Percentiles rank a stretch among this genome's conserved stretches.
phyloP scores from a whole-genome alignment of 78 protist genomes.

The Chrysochromulina tobinii region DNA sequence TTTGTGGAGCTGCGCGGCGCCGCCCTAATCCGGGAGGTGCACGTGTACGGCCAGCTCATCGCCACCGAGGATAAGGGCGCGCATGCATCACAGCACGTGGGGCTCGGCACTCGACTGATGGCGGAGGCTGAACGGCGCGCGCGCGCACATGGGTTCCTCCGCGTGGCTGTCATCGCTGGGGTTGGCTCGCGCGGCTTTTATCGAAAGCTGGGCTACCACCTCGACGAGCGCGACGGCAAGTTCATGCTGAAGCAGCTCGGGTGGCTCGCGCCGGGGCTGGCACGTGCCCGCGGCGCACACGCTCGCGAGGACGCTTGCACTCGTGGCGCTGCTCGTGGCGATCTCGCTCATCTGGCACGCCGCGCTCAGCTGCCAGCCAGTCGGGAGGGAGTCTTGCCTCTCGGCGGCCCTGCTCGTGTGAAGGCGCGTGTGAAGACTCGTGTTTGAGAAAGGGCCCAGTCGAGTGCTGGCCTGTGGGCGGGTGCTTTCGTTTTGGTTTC shows the following conservation, averaged over 20 bases:
- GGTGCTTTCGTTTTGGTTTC: too few relatives aligned
- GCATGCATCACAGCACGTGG: not conserved
- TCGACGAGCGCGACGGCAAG: not conserved
- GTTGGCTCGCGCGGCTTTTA: conserved; percentile 18
- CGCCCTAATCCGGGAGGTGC: conserved; percentile 2
- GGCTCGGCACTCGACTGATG: not conserved
- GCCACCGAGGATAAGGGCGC: not conserved
- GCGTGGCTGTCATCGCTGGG: conserved; percentile 9
- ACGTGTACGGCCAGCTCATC: conserved; percentile 24
- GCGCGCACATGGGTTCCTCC: not conserved
- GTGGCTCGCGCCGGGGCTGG: not conserved
- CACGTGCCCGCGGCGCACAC: too few relatives aligned
- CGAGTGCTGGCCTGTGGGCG: too few relatives aligned
- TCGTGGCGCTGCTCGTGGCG: too few relatives aligned
- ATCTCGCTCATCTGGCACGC: too few relatives aligned
- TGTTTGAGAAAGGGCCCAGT: too few relatives aligned
- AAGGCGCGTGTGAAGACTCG: too few relatives aligned
- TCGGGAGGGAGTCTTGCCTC: too few relatives aligned
- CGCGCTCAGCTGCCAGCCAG: too few relatives aligned
- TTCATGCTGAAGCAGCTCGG: not conserved
- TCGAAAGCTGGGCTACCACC: conserved; percentile 2
- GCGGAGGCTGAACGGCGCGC: not conserved
- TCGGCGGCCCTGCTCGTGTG: too few relatives aligned
- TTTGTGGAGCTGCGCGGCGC: not conserved
- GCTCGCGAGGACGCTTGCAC: too few relatives aligned